Evolutionary conservation across 2,329 filamentous ascomycete species (phyloP), one percentile per base, ranked within the genome.

Genomic region (Waltergamsia citrina): DNA sequence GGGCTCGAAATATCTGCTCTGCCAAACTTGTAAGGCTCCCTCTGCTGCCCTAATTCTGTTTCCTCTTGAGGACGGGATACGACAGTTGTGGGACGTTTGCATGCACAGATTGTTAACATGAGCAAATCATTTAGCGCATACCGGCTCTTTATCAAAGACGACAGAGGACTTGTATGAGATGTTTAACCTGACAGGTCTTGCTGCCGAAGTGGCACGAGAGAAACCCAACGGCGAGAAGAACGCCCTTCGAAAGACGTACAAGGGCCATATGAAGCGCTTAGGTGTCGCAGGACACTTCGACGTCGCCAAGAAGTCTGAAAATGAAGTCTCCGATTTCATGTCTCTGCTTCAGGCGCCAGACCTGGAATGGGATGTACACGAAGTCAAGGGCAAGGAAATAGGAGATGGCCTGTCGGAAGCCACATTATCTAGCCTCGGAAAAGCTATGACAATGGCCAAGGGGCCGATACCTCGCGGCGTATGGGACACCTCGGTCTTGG

Each of bases 211-310:
- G 26, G 76, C 76, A 40, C 68, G 76, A 40, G 71, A 71, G 34
- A 72, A 77, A 49, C 72, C 74, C 11, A 77, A 77, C 50, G 76
- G 76, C 43, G 71, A 78, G 52, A 80, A 79, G 63, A 80, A 80
- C 48, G 72, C 71, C 42, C 61, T 81, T 32, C 68, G 76, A 18
- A 80, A 80, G 51, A 79, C 75, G 12, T 81, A 80, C 60, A 81
- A 81, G 54, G 74, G 74, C 34, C 73, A 80, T 43, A 75, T 81
- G 51, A 80, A 80, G 60, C 69, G 67, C 29, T 57, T 80, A 21
- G 73, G 72, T 23, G 63, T 81, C 18, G 68, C 67, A 34, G 76
- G 76, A 8, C 69, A 74, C 38, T 81, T 78, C 44, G 75, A 80
- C 44, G 56, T 58, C 12, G 51, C 54, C 34, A 76, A 74, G 56